A percentile compares a stretch with the other conserved stretches of the same genome.
These are phyloP conservation scores for Marchantia paleacea DNA, from an alignment of 225 moss, liverwort and hornwort species.

Conservation along the genomic window DNA sequence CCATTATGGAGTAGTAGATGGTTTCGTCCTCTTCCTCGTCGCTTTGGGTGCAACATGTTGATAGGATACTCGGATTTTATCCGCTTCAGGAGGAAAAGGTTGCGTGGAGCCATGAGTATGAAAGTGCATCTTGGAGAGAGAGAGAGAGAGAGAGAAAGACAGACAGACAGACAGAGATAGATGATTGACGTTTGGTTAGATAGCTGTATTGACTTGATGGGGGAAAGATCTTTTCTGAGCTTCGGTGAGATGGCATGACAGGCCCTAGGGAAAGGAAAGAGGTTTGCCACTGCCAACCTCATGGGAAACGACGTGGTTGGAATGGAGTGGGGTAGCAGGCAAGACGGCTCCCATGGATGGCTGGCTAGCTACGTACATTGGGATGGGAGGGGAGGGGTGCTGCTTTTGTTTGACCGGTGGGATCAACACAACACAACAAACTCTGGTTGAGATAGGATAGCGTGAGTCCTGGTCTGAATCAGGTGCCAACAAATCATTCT, in stretches of 20 bases:
- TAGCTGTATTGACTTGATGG: no score
- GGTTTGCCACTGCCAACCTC: background rate
- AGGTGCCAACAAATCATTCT: background rate
- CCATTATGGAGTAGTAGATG: no score
- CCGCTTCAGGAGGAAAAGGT: background rate
- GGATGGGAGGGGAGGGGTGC: background rate
- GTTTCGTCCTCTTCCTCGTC: no score
- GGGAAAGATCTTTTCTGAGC: no score
- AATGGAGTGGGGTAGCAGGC: background rate
- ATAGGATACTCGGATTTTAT: background rate
- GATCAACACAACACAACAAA: background rate
- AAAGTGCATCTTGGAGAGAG: background rate
- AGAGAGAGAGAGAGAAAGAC: background rate
- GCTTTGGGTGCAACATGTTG: background rate
- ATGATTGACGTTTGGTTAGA: no score
- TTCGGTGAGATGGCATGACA: no score
- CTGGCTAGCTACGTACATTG: background rate
- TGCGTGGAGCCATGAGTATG: background rate
- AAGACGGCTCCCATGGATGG: background rate
- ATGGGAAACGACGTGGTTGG: background rate
- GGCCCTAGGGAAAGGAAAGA: no score
- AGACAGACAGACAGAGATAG: no score
- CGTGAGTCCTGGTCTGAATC: background rate
- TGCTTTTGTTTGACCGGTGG: background rate
- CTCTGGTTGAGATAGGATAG: background rate